Evolutionary conservation across 148 eudicot genomes (phyloP), one percentile per base, ranked within the genome.

Genomic region (Fagopyrum esculentum): DNA sequence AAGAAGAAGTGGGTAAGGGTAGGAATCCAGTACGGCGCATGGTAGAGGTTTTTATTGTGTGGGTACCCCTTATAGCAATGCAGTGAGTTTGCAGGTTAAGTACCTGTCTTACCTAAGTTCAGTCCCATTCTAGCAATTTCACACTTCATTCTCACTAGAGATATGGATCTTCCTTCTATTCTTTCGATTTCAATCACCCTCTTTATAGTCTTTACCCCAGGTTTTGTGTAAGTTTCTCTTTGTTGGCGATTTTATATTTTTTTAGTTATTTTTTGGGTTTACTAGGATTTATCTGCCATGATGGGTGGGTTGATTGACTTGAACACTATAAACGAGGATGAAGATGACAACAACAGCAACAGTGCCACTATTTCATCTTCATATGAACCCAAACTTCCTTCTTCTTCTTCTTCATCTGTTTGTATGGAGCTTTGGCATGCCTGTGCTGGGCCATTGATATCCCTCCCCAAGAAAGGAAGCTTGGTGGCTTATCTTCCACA

Each of bases 341-440:
- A 89, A 72, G 82, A 75, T 51, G 78, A 64, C 43, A 73, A 19
- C 72, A 17, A 48, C 74, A 71, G 19, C 55, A 71, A 71, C 54
- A 45, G 54, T 45, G 51, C 26, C 2, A 71, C 46, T 66, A 66
- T 66, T 66, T 66, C 71, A 3, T 35, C 71, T 66, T 66, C 71
- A 66, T 3, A 29, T 35, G 71, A 66, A 2, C 74, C 74, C 9
- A 48, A 49, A 11, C 59, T 72, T 12, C 5, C 83, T 29, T 45
- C 79, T 11, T 77, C 84, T 64, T 71, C 80, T 45, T 46, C 82
- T 29, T 66, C 88, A 40, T 70, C 82, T 73, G 96, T 91, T 76
- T 90, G 97, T 85, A 85, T 94, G 97, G 98, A 94, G 90, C 88
- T 92, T 2, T 92, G 97, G 99, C 99, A 95, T 79, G 99, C 99